phyloP scores from a whole-genome alignment of 2,329 filamentous ascomycete genomes.

The Fusarium sp. region DNA sequence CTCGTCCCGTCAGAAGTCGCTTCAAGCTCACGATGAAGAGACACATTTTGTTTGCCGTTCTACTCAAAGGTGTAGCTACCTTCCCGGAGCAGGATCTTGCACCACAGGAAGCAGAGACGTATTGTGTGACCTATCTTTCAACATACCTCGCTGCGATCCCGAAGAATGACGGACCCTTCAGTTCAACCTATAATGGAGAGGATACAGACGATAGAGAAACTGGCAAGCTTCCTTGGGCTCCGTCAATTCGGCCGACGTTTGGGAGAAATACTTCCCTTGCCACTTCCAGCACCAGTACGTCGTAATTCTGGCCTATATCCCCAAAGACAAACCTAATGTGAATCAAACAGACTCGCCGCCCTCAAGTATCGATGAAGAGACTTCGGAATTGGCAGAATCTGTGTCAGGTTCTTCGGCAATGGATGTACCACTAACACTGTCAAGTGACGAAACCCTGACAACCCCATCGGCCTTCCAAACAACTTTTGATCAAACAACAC shows the following conservation, averaged over 20 bases:
- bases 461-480: accelerated
- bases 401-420: accelerated
- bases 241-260: accelerated
- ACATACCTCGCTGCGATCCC: neutral
- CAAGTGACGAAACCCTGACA: accelerated
- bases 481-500: neutral
- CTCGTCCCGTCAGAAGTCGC: accelerated
- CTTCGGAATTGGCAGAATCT: accelerated
- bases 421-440: neutral
- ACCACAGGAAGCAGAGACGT: neutral
- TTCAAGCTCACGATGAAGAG: accelerated
- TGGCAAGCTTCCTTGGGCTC: neutral
- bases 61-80: accelerated
- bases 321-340: neutral
- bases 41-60: accelerated
- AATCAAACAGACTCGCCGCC: accelerated
- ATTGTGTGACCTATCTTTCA: neutral
- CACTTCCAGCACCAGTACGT: accelerated
- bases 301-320: accelerated
- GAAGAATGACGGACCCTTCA: accelerated
- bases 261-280: neutral
- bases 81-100: accelerated
- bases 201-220: neutral
- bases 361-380: neutral
- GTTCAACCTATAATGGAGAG: accelerated